Conservation (phyloP, 768 basidiomycete genomes). For the Rhodotorula graminis region DNA sequence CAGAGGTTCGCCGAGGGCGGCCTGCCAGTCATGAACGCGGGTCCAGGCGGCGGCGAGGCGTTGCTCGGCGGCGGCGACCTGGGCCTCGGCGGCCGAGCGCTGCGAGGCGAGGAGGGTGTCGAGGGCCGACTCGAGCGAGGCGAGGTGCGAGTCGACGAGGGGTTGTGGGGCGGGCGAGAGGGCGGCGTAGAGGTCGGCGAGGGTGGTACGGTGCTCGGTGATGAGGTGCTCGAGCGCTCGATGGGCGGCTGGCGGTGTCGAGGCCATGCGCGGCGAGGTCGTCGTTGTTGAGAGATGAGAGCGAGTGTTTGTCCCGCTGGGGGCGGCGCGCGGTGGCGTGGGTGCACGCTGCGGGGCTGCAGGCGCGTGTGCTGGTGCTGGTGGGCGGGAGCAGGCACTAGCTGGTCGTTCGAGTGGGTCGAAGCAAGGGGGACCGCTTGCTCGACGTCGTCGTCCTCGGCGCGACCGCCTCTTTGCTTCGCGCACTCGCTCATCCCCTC, state of each 20-base stretch:
- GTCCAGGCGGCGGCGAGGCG: conserved; percentile 72
- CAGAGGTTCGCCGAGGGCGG: conserved; percentile 60
- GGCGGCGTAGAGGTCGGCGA: conserved; percentile 39
- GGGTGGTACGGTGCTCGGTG: conserved; percentile 19
- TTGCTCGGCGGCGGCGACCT: conserved; percentile 45
- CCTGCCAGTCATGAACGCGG: conserved; percentile 62
- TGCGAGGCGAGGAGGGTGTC: conserved; percentile 2
- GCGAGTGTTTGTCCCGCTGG: neutral
- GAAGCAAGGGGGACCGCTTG: too few relatives aligned
- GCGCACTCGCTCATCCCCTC: too few relatives aligned
- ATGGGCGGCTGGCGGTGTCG: neutral
- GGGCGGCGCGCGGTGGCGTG: neutral
- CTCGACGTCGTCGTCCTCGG: too few relatives aligned
- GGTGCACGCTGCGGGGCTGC: neutral
- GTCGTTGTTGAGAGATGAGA: neutral
- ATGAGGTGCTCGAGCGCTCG: conserved; percentile 2
- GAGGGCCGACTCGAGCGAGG: conserved; percentile 2
- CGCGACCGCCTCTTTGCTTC: too few relatives aligned
- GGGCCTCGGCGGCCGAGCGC: conserved; percentile 13
- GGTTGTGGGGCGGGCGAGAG: conserved; percentile 17
- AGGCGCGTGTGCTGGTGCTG: neutral
- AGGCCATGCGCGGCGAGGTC: neutral
- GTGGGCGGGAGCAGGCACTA: too few relatives aligned
- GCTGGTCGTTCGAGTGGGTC: too few relatives aligned
- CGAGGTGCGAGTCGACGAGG: conserved; percentile 1